Percentiles rank a stretch among this genome's conserved stretches.
phyloP scores from a whole-genome alignment of 768 basidiomycete genomes.

The Dacryopinax spathularia region DNA sequence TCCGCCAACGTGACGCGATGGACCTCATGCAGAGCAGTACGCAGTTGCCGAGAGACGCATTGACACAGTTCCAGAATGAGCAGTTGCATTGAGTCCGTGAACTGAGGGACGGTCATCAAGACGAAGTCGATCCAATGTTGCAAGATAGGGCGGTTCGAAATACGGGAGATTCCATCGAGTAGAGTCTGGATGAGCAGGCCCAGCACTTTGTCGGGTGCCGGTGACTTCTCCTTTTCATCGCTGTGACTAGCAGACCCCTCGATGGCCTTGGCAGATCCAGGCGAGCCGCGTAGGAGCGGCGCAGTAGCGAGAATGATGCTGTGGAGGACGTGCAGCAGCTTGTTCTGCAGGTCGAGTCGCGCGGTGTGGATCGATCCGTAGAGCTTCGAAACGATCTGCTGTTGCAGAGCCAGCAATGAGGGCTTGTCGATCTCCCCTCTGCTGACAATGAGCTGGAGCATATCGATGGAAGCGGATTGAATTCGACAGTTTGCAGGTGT shows the following conservation, averaged over 20 bases:
- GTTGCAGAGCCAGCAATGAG: conserved; percentile 50
- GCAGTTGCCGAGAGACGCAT: conserved; percentile 60
- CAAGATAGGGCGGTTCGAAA: conserved; percentile 60
- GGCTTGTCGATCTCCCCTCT: conserved; percentile 62
- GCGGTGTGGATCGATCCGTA: conserved; percentile 54
- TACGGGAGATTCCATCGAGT: conserved; percentile 58
- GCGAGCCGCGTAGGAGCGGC: background rate
- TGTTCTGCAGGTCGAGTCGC: conserved; percentile 79
- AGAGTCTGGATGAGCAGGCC: conserved; percentile 64
- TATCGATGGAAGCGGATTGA: conserved; percentile 63
- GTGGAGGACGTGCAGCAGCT: conserved; percentile 80
- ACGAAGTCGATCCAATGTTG: conserved; percentile 98
- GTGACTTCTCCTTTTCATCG: conserved; percentile 2
- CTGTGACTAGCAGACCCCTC: background rate
- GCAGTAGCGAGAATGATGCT: conserved; percentile 60
- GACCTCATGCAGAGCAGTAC: conserved; percentile 29
- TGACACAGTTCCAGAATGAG: conserved; percentile 63
- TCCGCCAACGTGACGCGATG: conserved; percentile 26
- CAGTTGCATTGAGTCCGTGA: conserved; percentile 53
- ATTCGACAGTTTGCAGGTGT: conserved; percentile 44
- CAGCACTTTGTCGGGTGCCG: background rate
- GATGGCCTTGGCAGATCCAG: background rate
- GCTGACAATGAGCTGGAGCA: conserved; percentile 67
- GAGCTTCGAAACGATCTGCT: conserved; percentile 57
- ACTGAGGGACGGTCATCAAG: conserved; percentile 76